phyloP scores from a whole-genome alignment of 2,329 filamentous ascomycete genomes.

The Didymella keratinophila region DNA sequence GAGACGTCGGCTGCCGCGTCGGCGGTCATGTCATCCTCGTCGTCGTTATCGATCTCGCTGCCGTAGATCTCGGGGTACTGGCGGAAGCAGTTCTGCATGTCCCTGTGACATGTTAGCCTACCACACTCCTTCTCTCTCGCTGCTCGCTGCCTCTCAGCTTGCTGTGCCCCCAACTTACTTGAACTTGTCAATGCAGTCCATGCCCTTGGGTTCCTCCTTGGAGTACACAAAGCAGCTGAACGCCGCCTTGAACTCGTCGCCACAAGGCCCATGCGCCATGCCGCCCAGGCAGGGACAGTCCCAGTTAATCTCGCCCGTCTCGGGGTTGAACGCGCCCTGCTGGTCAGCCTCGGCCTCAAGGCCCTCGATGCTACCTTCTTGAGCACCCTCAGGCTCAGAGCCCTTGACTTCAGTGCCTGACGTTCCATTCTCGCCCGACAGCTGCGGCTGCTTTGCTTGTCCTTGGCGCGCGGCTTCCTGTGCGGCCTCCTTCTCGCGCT shows the following conservation, averaged over 20 bases:
- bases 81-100: constrained; percentile 97
- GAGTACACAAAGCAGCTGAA: constrained; percentile 99
- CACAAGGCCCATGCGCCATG: constrained; percentile 96
- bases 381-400: neutral
- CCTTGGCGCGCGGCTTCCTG: too few relatives aligned
- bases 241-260: constrained; percentile 91
- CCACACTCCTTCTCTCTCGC: too few relatives aligned
- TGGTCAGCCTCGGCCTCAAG: constrained; percentile 83
- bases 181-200: constrained; percentile 97
- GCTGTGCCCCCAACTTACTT: constrained; percentile 67
- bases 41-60: constrained; percentile 82
- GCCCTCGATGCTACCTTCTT: constrained; percentile 56
- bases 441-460: neutral
- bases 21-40: constrained; percentile 57
- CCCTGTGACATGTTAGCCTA: constrained; percentile 59
- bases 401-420: too few relatives aligned
- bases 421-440: constrained; percentile 8
- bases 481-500: constrained; percentile 31
- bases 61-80: constrained; percentile 93
- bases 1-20: constrained; percentile 23
- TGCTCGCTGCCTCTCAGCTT: neutral
- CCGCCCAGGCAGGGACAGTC: constrained; percentile 97
- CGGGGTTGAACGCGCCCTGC: constrained; percentile 95
- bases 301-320: constrained; percentile 99
- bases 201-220: constrained; percentile 92